Conservation (phyloP, 2,329 filamentous ascomycete species). For the Trematosphaeria pertusa region DNA sequence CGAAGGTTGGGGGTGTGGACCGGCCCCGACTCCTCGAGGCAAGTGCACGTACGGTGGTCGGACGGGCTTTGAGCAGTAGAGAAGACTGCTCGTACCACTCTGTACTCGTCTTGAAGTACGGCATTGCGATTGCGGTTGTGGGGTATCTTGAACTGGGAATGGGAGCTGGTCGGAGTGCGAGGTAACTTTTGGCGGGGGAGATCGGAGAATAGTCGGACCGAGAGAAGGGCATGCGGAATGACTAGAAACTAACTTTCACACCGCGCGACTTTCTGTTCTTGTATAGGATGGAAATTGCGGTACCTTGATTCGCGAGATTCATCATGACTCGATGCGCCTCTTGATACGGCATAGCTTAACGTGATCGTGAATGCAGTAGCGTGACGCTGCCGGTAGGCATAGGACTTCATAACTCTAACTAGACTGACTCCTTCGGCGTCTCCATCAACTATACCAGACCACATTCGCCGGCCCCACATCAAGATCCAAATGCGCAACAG, state of each 20-base stretch:
- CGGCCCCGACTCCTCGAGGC: too few relatives aligned
- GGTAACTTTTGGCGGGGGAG: background rate
- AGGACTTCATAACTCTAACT: too few relatives aligned
- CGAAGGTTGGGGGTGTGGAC: slow-evolving; percentile 3
- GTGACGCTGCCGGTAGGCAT: too few relatives aligned
- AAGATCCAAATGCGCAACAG: slow-evolving; percentile 19
- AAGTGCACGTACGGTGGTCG: slow-evolving; percentile 73
- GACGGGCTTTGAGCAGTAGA: slow-evolving; percentile 84
- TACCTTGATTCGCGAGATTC: too few relatives aligned
- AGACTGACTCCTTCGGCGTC: too few relatives aligned
- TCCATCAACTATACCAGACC: slow-evolving; percentile 1
- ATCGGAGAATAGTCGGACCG: background rate
- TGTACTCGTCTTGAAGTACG: slow-evolving; percentile 80
- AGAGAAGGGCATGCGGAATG: too few relatives aligned
- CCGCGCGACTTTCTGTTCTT: too few relatives aligned
- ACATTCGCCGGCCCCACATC: slow-evolving; percentile 9
- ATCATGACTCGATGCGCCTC: too few relatives aligned
- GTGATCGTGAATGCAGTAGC: too few relatives aligned
- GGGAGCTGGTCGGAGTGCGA: background rate
- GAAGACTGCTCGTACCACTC: slow-evolving; percentile 91
- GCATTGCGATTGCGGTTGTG: slow-evolving; percentile 62
- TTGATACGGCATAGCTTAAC: too few relatives aligned
- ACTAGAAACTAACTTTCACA: too few relatives aligned
- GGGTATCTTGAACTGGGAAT: background rate
- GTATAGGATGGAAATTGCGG: too few relatives aligned